Evolutionary conservation across 164 flowering plant species (phyloP), one percentile per base, ranked within the genome.

Genomic region (Platanus orientalis): DNA sequence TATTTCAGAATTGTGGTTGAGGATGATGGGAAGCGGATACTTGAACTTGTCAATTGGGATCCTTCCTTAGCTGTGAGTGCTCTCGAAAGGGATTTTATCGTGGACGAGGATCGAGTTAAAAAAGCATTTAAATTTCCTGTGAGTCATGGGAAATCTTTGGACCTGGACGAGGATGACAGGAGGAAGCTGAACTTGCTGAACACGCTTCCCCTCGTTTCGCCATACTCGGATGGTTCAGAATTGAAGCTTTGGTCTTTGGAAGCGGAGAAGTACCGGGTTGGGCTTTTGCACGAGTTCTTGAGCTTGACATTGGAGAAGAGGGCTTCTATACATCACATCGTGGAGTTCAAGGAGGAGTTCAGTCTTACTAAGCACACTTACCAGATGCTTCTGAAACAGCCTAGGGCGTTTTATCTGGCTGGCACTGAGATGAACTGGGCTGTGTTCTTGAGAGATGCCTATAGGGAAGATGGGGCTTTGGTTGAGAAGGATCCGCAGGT

Each of bases 401-500:
- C 93, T 0, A 63, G 79, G 56, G 74, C 88, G 4, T 88, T 88
- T 76, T 88, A 86, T 62, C 63, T 88, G 78, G 97, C 91, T 0
- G 97, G 97, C 6, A 88, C 93, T 0, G 87, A 88, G 81, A 88
- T 86, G 96, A 95, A 95, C 64, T 95, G 97, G 99, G 84, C 70
- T 49, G 96, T 95, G 21, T 92, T 95, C 68, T 71, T 88, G 78
- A 87, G 70, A 62, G 91, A 84, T 73, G 94, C 75, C 16, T 95
- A 90, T 69, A 81, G 73, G 57, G 82, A 81, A 52, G 78, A 79
- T 70, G 96, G 91, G 25, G 70, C 52, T 69, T 78, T 91, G 79
- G 69, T 76, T 0, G 58, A 76, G 25, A 88, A 83, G 67, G 97
- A 88, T 66, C 93, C 93, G 0, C 93, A 83, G 71, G 84, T 90